Conservation (phyloP, 371 early-diverging fungal species). For the Rhizomucor pusillus region DNA sequence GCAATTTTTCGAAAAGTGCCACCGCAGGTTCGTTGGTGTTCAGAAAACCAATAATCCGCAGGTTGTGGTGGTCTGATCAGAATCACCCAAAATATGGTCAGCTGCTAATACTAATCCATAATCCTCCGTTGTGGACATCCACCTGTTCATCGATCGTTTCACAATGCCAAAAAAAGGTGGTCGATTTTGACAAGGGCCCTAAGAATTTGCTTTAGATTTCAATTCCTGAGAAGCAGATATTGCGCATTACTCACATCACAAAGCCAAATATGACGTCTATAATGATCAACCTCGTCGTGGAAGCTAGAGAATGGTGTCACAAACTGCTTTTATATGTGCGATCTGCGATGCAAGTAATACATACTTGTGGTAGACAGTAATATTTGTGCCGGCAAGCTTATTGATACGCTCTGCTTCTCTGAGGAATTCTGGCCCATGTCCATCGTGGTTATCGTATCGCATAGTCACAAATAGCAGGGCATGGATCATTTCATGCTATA, state of each 20-base stretch:
- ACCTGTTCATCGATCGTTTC: slow-evolving; percentile 65
- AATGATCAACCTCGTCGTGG: slow-evolving; percentile 60
- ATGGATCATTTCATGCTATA: slow-evolving; percentile 57
- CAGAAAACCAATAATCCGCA: slow-evolving; percentile 63
- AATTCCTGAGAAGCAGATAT: not conserved
- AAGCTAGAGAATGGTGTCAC: slow-evolving; percentile 30
- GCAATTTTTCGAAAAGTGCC: slow-evolving; percentile 59
- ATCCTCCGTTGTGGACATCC: not conserved
- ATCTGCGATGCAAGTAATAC: not conserved
- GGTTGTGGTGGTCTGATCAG: slow-evolving; percentile 53
- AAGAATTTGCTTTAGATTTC: not conserved
- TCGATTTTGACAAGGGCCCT: slow-evolving; percentile 53
- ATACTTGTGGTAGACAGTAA: slow-evolving; percentile 60
- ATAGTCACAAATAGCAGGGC: slow-evolving; percentile 62
- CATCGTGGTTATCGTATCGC: slow-evolving; percentile 42
- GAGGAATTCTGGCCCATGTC: slow-evolving; percentile 50
- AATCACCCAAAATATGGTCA: not conserved
- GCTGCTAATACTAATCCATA: not conserved
- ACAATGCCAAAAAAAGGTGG: slow-evolving; percentile 65
- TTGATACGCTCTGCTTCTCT: slow-evolving; percentile 54
- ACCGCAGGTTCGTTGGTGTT: slow-evolving; percentile 59
- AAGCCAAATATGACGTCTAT: slow-evolving; percentile 64
- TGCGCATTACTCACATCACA: slow-evolving; percentile 37
- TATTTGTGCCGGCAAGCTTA: slow-evolving; percentile 44
- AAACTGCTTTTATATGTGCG: not conserved